phyloP scores from a whole-genome alignment of 371 early-diverging fungal genomes.

The Encephalitozoon cuniculi region DNA sequence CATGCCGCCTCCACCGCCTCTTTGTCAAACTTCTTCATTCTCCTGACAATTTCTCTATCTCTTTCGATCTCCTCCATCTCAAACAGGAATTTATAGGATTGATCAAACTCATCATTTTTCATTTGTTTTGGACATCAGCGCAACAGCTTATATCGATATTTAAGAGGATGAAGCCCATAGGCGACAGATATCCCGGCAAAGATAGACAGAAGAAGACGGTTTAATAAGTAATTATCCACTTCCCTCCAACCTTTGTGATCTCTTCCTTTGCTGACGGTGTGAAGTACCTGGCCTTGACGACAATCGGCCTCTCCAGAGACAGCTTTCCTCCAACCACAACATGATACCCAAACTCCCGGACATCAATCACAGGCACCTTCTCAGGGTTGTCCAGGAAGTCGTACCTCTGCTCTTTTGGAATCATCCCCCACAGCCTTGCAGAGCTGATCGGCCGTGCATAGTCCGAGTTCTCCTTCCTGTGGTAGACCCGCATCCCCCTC shows the following conservation, averaged over 20 bases:
- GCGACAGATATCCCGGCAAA: neutral
- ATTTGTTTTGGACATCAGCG: neutral
- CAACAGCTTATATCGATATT: no score
- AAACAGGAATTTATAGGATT: neutral
- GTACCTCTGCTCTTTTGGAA: conserved; percentile 76
- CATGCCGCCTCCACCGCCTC: neutral
- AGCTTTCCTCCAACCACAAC: conserved; percentile 89
- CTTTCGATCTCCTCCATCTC: conserved; percentile 14
- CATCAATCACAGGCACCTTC: conserved; percentile 63
- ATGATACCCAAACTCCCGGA: conserved; percentile 69
- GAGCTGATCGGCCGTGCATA: conserved; percentile 79
- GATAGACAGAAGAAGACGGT: neutral
- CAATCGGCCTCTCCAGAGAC: conserved; percentile 73
- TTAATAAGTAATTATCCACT: conserved; percentile 62
- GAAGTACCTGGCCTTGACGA: conserved; percentile 91
- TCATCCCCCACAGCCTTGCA: conserved; percentile 83
- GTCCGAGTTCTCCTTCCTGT: conserved; percentile 80
- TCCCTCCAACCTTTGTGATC: conserved; percentile 93
- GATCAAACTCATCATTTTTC: neutral
- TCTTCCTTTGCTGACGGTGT: conserved; percentile 85
- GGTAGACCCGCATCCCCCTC: conserved; percentile 97
- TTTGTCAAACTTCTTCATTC: neutral
- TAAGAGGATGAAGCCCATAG: neutral
- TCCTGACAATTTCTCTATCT: conserved; percentile 9
- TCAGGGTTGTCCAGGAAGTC: conserved; percentile 74